These are phyloP conservation scores for Beauveria australis DNA, from an alignment of 2,329 filamentous ascomycete genomes.

Conservation along the genomic window DNA sequence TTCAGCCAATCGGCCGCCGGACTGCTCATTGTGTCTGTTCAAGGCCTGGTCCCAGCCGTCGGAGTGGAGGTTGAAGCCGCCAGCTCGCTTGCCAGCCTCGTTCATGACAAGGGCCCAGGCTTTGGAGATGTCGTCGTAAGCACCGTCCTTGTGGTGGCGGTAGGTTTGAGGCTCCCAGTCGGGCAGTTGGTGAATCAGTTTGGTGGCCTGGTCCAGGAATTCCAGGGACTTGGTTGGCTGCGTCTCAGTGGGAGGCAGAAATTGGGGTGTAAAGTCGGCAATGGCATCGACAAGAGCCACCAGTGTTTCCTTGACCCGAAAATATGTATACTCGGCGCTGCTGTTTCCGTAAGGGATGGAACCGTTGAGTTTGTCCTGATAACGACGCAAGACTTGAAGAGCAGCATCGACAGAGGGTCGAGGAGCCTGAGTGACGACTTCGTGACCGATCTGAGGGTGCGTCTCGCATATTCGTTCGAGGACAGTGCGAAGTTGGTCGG, in stretches of 20 bases:
- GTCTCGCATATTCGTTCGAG: constrained; percentile 88
- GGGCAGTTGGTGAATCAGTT: constrained; percentile 81
- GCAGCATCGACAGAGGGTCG: constrained; percentile 78
- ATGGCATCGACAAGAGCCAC: constrained; percentile 78
- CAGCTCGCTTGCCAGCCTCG: constrained; percentile 83
- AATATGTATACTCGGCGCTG: constrained; percentile 89
- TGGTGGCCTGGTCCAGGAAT: constrained; percentile 83
- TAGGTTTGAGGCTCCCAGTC: constrained; percentile 85
- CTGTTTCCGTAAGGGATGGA: constrained; percentile 81
- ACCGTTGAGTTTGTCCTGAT: constrained; percentile 67
- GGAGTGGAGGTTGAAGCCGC: constrained; percentile 81
- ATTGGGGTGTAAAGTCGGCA: constrained; percentile 91
- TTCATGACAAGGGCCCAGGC: constrained; percentile 89
- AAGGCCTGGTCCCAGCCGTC: constrained; percentile 89
- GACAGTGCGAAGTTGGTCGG: constrained; percentile 72
- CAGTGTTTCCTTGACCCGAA: constrained; percentile 77
- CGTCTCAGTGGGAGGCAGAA: constrained; percentile 81
- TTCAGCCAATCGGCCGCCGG: constrained; percentile 69
- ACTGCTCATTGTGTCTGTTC: constrained; percentile 78
- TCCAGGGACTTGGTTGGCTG: constrained; percentile 76
- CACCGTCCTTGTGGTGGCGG: constrained; percentile 87
- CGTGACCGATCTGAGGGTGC: constrained; percentile 75
- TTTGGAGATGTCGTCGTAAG: constrained; percentile 90
- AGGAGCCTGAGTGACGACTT: constrained; percentile 77
- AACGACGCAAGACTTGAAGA: constrained; percentile 70